Base-by-base conservation (phyloP, 495 filamentous ascomycete species). In the Tirmania nivea region DNA sequence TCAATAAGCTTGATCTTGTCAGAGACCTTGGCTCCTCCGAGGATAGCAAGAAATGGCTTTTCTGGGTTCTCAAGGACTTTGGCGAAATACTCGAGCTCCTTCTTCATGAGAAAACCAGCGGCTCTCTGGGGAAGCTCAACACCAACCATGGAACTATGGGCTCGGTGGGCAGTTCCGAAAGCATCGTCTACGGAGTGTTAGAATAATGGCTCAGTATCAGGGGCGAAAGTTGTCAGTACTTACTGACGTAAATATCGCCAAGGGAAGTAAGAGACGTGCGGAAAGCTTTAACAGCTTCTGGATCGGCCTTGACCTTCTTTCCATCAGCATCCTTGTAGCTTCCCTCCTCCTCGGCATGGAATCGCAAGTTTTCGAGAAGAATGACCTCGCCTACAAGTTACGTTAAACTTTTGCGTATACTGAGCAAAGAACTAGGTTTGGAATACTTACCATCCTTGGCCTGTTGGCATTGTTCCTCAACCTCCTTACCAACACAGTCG, bases 1-100 rank as follows among this genome's bases (percentile, higher is more conserved):
- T 99, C 88, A 65, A 99, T 96, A 55, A 99, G 78, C 75, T 93
- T 84, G 71, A 99, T 96, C 78, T 99, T 99, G 73, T 99, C 90
- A 35, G 86, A 90, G 48, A 99, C 85, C 77, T 99, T 99, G 62
- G 92, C 84, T 57, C 90, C 90, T 57, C 90, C 90, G 5, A 99
- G 81, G 67, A 99, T 96, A 67, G 90, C 92, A 16, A 99, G 84
- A 83, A 99, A 99, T 55, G 92, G 92, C 25, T 87, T 79, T 72
- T 88, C 73, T 37, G 90, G 90, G 60, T 75, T 77, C 73, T 99
- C 90, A 35, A 99, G 83, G 35, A 89, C 90, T 74, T 94, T 77
- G 54, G 90, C 90, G 68, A 99, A 99, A 79, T 96, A 99, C 64
- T 96, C 89, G 49, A 99, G 84, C 69, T 99, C 90, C 75, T 96